phyloP scores from a whole-genome alignment of 2,329 filamentous ascomycete species.

The Fusarium musae region DNA sequence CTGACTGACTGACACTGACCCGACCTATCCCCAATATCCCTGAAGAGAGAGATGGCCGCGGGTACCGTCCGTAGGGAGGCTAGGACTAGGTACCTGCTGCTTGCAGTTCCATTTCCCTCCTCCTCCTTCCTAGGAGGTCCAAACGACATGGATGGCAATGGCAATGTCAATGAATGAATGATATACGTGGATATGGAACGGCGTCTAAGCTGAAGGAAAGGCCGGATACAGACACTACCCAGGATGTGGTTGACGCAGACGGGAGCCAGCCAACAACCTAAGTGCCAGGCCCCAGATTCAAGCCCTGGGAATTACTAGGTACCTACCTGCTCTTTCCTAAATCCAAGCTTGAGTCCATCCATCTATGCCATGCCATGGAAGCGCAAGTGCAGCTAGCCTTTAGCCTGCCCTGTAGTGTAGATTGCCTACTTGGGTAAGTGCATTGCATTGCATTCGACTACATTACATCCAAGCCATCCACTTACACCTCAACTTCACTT shows the following conservation, averaged over 20 bases:
- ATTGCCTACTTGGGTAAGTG: conserved; percentile 2
- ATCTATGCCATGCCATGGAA: conserved; percentile 1
- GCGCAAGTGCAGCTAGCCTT: conserved; percentile 1
- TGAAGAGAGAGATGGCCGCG: background rate
- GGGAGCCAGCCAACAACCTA: conserved; percentile 9
- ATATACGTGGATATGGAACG: background rate
- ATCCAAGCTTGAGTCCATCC: background rate
- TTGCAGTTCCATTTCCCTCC: conserved; percentile 1
- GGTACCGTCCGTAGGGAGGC: background rate
- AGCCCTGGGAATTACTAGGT: conserved; percentile 1
- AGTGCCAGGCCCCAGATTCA: background rate
- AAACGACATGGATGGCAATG: conserved; percentile 6
- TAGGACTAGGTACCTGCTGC: background rate
- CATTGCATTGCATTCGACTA: conserved; percentile 3
- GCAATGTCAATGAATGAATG: background rate
- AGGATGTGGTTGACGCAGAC: conserved; percentile 7
- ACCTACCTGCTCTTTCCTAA: background rate
- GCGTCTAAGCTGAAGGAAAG: conserved; percentile 8
- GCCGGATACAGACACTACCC: conserved; percentile 18
- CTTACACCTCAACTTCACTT: conserved; percentile 19
- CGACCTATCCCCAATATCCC: background rate
- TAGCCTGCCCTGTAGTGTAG: conserved; percentile 2
- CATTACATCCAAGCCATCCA: conserved; percentile 18
- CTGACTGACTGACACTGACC: background rate
- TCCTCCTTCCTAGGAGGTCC: background rate